Base-by-base conservation (phyloP, 179 eudicot species). In the Carnegiea gigantea region DNA sequence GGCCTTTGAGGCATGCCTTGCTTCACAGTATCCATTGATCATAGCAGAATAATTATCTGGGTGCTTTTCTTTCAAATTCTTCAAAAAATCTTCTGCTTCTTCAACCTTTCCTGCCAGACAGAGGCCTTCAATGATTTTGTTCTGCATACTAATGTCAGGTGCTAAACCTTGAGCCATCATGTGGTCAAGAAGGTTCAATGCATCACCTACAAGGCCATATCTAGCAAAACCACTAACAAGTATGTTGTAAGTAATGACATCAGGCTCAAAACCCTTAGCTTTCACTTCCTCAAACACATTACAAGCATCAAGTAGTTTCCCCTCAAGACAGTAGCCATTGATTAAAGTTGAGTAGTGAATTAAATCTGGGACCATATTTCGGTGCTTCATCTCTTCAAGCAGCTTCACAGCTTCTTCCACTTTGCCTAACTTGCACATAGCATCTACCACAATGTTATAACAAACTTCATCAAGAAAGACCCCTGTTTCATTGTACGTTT, bases 261-360 rank as follows among this genome's bases (percentile, higher is more conserved):
- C 98, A 20, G 94, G 91, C 86, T 86, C 78, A 46, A 90, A 57
- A 24, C 93, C 94, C 57, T 82, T 85, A 40, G 74, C 57, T 71
- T 57, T 82, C 88, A 93, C 86, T 81, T 86, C 90, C 33, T 81
- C 79, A 80, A 86, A 84, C 40, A 89, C 44, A 40, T 80, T 65
- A 14, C 72, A 64, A 14, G 98, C 97, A 70, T 91, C 90, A 67
- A 18, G 59, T 79, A 89, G 81, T 23, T 85, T 85, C 43, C 89
- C 90, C 20, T 87, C 84, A 33, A 81, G 87, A 83, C 90, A 89
- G 74, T 86, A 86, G 46, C 94, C 93, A 80, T 84, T 86, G 23
- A 93, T 93, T 82, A 93, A 80, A 79, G 95, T 92, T 33, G 97
- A 89, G 82, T 90, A 93, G 84, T 92, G 91, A 80, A 84, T 81